phyloP scores from a whole-genome alignment of 768 basidiomycete species.

The Pisolithus orientalis region DNA sequence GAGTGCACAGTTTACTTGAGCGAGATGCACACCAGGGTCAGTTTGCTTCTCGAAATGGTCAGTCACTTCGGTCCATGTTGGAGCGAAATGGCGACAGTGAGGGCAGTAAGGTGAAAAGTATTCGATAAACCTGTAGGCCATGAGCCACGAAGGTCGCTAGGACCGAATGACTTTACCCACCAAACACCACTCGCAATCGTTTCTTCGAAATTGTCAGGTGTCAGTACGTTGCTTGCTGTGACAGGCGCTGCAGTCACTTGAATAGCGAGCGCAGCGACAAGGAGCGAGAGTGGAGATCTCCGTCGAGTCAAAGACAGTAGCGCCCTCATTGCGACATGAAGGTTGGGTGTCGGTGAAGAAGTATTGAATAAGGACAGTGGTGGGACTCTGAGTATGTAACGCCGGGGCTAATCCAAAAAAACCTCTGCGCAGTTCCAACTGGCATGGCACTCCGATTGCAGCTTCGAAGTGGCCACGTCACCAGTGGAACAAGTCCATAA shows the following conservation, averaged over 20 bases:
- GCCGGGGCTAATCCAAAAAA: no score
- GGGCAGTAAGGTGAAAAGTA: constrained; percentile 83
- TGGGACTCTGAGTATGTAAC: no score
- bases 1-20: constrained; percentile 76
- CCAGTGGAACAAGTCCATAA: no score
- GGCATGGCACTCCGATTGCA: no score
- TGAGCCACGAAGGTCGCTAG: neutral
- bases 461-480: no score
- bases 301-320: neutral
- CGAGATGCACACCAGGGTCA: constrained; percentile 47
- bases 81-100: constrained; percentile 75
- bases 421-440: no score
- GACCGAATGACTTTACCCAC: constrained; percentile 24
- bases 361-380: neutral
- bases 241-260: constrained; percentile 31
- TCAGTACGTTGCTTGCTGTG: constrained; percentile 34
- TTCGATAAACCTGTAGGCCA: constrained; percentile 58
- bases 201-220: constrained; percentile 52
- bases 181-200: constrained; percentile 55
- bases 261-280: constrained; percentile 26
- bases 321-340: constrained; percentile 9
- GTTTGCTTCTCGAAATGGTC: constrained; percentile 40
- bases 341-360: neutral
- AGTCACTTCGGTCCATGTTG: constrained; percentile 75
- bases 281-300: constrained; percentile 20